phyloP scores from a whole-genome alignment of 495 filamentous ascomycete species.

The Gamarada debralockiae region DNA sequence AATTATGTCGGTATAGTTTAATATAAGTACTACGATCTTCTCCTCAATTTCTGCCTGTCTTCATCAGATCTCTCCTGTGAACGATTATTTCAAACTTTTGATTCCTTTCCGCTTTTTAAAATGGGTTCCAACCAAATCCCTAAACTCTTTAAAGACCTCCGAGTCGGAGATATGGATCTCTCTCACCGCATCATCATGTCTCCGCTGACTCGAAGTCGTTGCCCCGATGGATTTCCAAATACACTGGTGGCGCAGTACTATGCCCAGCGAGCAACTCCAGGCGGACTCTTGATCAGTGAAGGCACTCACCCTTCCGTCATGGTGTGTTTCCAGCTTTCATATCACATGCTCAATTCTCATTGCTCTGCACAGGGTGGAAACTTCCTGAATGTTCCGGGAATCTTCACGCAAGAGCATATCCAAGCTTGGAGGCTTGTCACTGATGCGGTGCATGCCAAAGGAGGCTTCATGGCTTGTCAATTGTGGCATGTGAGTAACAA shows the following conservation, averaged over 20 bases:
- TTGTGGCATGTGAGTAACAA: slow-evolving; percentile 40
- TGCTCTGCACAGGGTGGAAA: slow-evolving; percentile 44
- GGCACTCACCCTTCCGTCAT: slow-evolving; percentile 43
- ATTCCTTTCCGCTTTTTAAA: no score
- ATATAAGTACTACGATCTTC: no score
- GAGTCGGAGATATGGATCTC: slow-evolving; percentile 42
- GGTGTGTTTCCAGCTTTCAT: slow-evolving; percentile 45
- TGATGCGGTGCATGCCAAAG: slow-evolving; percentile 47
- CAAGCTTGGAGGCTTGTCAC: slow-evolving; percentile 44
- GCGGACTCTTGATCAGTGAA: slow-evolving; percentile 50
- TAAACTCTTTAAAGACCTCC: slow-evolving; percentile 48
- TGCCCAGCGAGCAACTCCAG: slow-evolving; percentile 45
- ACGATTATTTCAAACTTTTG: no score
- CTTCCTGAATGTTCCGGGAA: slow-evolving; percentile 45
- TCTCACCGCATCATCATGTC: slow-evolving; percentile 52
- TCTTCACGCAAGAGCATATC: slow-evolving; percentile 43
- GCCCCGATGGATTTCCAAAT: slow-evolving; percentile 23
- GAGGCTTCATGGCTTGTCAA: slow-evolving; percentile 47
- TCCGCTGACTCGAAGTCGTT: slow-evolving; percentile 50
- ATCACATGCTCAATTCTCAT: slow-evolving; percentile 40
- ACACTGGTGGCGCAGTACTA: slow-evolving; percentile 44
- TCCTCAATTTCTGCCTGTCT: no score
- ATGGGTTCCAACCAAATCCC: slow-evolving; percentile 3
- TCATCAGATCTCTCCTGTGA: no score
- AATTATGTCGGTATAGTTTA: no score